Base-by-base conservation (phyloP, 192 early-diverging fungal species). In the Coemansia sp. region DNA sequence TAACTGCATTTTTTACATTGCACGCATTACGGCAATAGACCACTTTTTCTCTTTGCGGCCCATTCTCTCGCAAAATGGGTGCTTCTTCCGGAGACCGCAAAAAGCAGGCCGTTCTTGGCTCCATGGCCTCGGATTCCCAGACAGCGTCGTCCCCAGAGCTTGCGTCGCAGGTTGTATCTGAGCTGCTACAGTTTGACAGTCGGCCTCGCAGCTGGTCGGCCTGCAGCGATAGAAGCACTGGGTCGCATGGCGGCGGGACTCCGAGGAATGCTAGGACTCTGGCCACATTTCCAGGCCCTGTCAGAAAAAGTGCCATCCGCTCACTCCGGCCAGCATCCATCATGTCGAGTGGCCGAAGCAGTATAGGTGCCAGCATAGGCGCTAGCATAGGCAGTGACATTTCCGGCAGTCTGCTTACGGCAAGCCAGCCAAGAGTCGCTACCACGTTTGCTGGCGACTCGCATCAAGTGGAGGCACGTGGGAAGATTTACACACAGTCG, bases 171-270 rank as follows among this genome's bases (percentile, higher is more conserved):
- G 41, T 72, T 53, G 44, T 77, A 11, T 58, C 70, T 23, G 64
- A 65, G 50, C 68, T 74, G 60, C 56, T 79, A 42, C 71, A 74
- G 12, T 64, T 58, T 48, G 71, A 68, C n/a, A 62, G 67, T 32
- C 64, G 77, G 39, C 72, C 77, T 6, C 77, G 77, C 19, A 79
- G 77, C 65, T 79, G 77, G 77, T 79, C 77, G 26, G 54, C 61
- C 4, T 65, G 60, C 42, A 47, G 64, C 56, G 65, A 66, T 6
- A 52, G 42, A 39, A 50, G 53, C 52, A 19, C 21, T 42, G 39
- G 15, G 18, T 43, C 48, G 37, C 64, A 32, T 52, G 48, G 64
- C 41, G 40, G 38, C 39, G 13, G 39, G 9, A 5, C 57, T 40
- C 57, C 37, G 57, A 26, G 40, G 50, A 23, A 32, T 15, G 18